Conservation (phyloP, 1,284 basidiomycete species). For the Trichosporon coremiiforme region DNA sequence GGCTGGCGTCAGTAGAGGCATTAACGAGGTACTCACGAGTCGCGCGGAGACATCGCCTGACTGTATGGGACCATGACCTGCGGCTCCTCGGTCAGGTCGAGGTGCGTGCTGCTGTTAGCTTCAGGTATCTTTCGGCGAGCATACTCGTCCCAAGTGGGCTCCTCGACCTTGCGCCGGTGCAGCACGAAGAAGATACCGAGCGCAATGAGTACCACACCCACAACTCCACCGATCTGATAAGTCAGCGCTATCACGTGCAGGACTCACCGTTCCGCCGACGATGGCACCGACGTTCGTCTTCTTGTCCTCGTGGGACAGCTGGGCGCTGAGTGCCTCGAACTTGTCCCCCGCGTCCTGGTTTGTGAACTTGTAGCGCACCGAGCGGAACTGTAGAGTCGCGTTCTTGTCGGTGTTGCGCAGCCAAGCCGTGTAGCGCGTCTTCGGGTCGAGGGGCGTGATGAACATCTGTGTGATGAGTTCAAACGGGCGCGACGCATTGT, state of each 20-base stretch:
- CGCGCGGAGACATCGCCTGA: not conserved
- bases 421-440: not conserved
- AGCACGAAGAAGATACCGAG: not conserved
- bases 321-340: not conserved
- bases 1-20: not conserved
- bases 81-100: not conserved
- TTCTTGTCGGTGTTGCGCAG: not conserved
- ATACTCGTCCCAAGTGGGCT: not conserved
- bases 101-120: not conserved
- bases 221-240: not conserved
- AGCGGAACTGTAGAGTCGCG: not conserved
- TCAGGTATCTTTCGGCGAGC: not conserved
- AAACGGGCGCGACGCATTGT: not conserved
- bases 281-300: not conserved
- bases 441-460: not conserved
- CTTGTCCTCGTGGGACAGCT: not conserved
- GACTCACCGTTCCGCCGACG: not conserved
- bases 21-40: not conserved
- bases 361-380: not conserved
- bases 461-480: not conserved
- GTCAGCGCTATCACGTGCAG: too few relatives aligned
- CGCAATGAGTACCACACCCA: not conserved
- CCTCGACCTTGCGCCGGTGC: not conserved
- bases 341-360: slow-evolving; percentile 3
- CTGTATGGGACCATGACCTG: not conserved